phyloP scores from a whole-genome alignment of 306 rosid species.

The Trifolium repens region DNA sequence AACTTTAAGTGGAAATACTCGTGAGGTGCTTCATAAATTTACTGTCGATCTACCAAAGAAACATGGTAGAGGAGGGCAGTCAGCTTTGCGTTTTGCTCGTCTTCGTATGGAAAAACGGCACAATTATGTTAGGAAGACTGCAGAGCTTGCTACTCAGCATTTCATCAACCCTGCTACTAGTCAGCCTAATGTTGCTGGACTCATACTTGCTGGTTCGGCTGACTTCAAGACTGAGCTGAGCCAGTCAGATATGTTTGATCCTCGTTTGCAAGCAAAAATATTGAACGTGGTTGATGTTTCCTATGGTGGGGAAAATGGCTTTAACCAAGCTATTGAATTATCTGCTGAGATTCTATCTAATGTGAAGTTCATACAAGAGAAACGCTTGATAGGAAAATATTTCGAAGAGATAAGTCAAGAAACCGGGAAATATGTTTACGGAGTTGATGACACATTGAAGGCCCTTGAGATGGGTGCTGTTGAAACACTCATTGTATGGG shows the following conservation, averaged over 20 bases:
- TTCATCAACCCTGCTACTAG: constrained; percentile 75
- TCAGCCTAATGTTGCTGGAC: constrained; percentile 90
- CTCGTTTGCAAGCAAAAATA: constrained; percentile 82
- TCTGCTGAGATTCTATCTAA: constrained; percentile 79
- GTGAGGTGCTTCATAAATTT: constrained; percentile 88
- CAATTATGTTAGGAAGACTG: constrained; percentile 89
- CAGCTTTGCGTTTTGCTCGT: constrained; percentile 90
- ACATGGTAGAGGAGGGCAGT: constrained; percentile 96
- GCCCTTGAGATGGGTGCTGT: constrained; percentile 94
- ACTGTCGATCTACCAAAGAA: constrained; percentile 87
- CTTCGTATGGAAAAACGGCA: constrained; percentile 93
- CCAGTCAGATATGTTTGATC: constrained; percentile 93
- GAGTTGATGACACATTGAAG: constrained; percentile 86
- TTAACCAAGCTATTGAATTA: constrained; percentile 85
- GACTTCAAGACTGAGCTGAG: constrained; percentile 94
- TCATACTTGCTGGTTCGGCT: constrained; percentile 90
- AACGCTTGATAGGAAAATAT: constrained; percentile 79
- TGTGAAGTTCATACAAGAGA: constrained; percentile 91
- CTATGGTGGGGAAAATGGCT: constrained; percentile 90
- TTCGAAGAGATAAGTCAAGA: constrained; percentile 94
- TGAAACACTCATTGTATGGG: constrained; percentile 87
- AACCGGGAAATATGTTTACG: constrained; percentile 87
- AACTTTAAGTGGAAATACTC: constrained; percentile 84
- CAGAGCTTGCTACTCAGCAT: constrained; percentile 90
- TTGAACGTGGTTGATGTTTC: constrained; percentile 91